Evolutionary conservation across 2,329 filamentous ascomycete species (phyloP), one percentile per base, ranked within the genome.

Genomic region (Hypoxylon sp.): DNA sequence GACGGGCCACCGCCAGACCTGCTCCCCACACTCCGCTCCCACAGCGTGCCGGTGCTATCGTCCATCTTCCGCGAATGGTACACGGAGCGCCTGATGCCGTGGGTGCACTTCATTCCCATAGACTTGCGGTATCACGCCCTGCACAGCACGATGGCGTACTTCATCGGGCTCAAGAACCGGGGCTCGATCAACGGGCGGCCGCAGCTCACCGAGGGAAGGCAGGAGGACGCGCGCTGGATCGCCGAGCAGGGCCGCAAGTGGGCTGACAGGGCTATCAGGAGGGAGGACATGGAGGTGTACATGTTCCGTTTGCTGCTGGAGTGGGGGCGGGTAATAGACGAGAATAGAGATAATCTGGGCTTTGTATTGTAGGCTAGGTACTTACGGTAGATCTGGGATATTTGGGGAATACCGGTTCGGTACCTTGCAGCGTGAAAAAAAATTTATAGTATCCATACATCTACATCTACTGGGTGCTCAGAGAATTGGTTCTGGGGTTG

Each of bases 41-140:
- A 81, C 66, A 89, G 85, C 49, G 82, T 93, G 4, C 91, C 91
- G 0, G 87, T 96, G 74, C 84, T 93, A 68, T 86, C 87, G 1
- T 88, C 88, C 0, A 81, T 95, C 5, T 95, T 94, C 77, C 85
- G 88, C 22, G 88, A 93, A 73, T 96, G 93, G 93, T 92, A 90
- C 77, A 90, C 92, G 62, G 88, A 89, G 51, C 86, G 93, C 4
- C 78, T 96, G 14, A 85, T 84, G 61, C 87, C 92, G 0, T 96
- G 92, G 92, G 80, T 89, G 45, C 92, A 96, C 75, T 96, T 93
- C 71, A 89, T 95, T 1, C 93, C 93, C 7, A 79, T 94, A 14
- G 92, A 96, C 74, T 70, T 90, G 1, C 85, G 92, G 2, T 87
- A 91, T 18, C 91, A 93, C 64, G 91, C 86, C 0, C 79, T 96